Evolutionary conservation across 1,284 basidiomycete genomes (phyloP), one percentile per base, ranked within the genome.

Genomic region (Rhodotorula glutinis): DNA sequence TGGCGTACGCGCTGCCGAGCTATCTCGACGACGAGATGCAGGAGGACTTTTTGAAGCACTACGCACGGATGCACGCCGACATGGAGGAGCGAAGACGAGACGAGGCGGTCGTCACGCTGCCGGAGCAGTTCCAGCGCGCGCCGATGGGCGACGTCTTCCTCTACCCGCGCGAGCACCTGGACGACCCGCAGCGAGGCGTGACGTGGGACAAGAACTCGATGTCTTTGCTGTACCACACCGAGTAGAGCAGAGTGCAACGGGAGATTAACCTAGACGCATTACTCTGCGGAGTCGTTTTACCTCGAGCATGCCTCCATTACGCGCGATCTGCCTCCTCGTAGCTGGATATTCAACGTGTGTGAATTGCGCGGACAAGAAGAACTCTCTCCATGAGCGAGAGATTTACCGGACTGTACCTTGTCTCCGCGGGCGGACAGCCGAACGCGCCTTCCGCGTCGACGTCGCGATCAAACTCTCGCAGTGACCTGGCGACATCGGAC

Each of bases 121-220:
- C 57, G 40, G 25, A 17, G 33, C 23, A 58, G 3, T 46, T 51
- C 11, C 33, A 52, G 38, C 25, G 29, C 10, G 57, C 38, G 14
- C 30, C 30, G 47, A 25, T 38, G 47, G 57, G 57, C 14, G 27
- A 59, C 47, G 19, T 33, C 13, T 59, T 27, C 47, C 17, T 59
- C 17, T 59, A 51, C 47, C 57, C 57, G 47, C 38, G 38, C 38
- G 57, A 59, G 49, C 57, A 59, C 57, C 40, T 25, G 40, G 49
- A 59, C 4, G 57, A 59, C 57, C 38, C 57, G 38, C 57, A 59
- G 47, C 57, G 57, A 10, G 57, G 57, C 19, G 38, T 59, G 25
- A 49, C 40, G 19, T 49, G 51, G 38, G 47, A 59, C 46, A 49
- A 23, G 19, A 19, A 59, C 16, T 52, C 57, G 38, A 38, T 59